Conservation (phyloP, 1,284 basidiomycete genomes). For the Leccinum subspadiceum region DNA sequence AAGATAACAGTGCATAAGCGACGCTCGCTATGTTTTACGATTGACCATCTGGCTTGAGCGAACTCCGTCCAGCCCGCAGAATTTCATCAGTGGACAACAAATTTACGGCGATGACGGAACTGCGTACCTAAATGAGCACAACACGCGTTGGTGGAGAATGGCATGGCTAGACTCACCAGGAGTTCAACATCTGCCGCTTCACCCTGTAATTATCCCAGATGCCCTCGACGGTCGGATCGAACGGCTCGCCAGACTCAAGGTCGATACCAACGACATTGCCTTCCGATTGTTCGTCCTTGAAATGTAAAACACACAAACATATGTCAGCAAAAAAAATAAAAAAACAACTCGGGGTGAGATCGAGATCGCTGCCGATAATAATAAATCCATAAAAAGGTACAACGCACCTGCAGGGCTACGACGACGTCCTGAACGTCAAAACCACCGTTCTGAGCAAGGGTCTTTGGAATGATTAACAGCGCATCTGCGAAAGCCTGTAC, state of each 20-base stretch:
- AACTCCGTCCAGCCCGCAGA: conserved; percentile 88
- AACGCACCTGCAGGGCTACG: conserved; percentile 78
- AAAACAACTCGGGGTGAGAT: conserved; percentile 3
- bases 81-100: conserved; percentile 96
- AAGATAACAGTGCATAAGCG: conserved; percentile 23
- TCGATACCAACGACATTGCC: conserved; percentile 91
- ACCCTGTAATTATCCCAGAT: conserved; percentile 99
- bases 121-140: conserved; percentile 36
- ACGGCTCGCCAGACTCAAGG: conserved; percentile 91
- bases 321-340: background rate
- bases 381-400: conserved; percentile 10
- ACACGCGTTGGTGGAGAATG: conserved; percentile 17
- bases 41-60: conserved; percentile 76
- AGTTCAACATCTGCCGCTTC: conserved; percentile 98
- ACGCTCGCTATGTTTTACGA: conserved; percentile 40
- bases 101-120: conserved; percentile 97
- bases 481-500: conserved; percentile 98
- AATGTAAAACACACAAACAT: background rate
- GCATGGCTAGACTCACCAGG: conserved; percentile 59
- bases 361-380: conserved; percentile 4
- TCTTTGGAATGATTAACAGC: conserved; percentile 94
- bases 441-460: conserved; percentile 93
- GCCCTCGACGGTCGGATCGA: conserved; percentile 93
- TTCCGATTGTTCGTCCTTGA: conserved; percentile 88
- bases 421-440: conserved; percentile 97